Conservation (phyloP, 345 rosid species). For the Pelargonium nanum region DNA sequence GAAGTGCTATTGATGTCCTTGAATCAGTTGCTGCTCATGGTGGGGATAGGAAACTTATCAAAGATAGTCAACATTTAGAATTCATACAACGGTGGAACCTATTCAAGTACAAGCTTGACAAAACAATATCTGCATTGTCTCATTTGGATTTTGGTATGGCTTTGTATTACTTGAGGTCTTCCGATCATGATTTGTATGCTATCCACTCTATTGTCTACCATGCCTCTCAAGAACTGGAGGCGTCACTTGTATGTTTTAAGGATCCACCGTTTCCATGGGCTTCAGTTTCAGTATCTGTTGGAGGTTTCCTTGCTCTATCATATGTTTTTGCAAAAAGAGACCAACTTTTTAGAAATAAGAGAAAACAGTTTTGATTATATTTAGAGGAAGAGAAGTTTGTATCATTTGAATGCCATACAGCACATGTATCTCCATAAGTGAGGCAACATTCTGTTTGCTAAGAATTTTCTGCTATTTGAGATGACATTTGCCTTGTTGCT, state of each 20-base stretch:
- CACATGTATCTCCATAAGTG: conserved; percentile 11
- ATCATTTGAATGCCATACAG: conserved; percentile 24
- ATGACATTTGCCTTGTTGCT: background rate
- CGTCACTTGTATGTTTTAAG: conserved; percentile 81
- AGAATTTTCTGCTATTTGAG: background rate
- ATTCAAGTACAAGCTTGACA: conserved; percentile 81
- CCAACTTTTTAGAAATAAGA: conserved; percentile 61
- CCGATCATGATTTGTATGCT: conserved; percentile 71
- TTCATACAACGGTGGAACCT: conserved; percentile 78
- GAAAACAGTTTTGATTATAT: conserved; percentile 80
- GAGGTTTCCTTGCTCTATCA: conserved; percentile 45
- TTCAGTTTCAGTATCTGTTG: conserved; percentile 40
- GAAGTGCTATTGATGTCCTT: conserved; percentile 67
- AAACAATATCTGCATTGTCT: conserved; percentile 68
- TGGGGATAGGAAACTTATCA: conserved; percentile 65
- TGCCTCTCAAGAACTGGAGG: conserved; percentile 79
- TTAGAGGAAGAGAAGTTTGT: conserved; percentile 20
- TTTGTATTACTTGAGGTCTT: conserved; percentile 63
- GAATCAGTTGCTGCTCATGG: conserved; percentile 69
- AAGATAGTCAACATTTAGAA: conserved; percentile 49
- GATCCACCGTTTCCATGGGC: conserved; percentile 96
- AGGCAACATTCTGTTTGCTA: background rate
- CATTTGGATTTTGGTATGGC: conserved; percentile 83
- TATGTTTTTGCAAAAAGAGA: conserved; percentile 52
- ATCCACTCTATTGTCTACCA: conserved; percentile 69